Evolutionary conservation across 2,329 filamentous ascomycete species (phyloP).

Genomic region (Fusarium sp.): DNA sequence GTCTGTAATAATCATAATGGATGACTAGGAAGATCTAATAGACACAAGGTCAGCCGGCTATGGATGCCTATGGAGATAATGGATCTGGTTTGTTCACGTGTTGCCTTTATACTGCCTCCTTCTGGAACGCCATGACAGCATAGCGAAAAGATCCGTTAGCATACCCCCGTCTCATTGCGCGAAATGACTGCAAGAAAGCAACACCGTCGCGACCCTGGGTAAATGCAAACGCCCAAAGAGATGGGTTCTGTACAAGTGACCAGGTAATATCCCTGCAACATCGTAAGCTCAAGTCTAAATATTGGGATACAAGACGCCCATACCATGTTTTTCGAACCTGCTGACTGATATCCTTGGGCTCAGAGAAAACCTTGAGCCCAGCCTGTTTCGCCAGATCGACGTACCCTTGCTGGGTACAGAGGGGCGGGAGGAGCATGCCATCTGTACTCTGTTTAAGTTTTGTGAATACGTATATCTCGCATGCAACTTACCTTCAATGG

Average conservation of each 20-base stretch:
- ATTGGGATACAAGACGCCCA: constrained; percentile 36
- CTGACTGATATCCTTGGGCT: constrained; percentile 68
- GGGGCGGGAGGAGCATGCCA: constrained; percentile 70
- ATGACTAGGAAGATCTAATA: too few species aligned
- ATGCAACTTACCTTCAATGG: constrained; percentile 64
- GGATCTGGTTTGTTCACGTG: too few species aligned
- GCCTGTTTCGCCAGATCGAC: constrained; percentile 63
- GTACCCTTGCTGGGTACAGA: constrained; percentile 68
- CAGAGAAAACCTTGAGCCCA: constrained; percentile 60
- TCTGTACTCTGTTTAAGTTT: constrained; percentile 53
- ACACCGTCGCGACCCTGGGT: constrained; percentile 71
- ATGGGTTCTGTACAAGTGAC: constrained; percentile 70
- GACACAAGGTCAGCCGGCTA: too few species aligned
- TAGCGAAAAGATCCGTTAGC: constrained; percentile 70
- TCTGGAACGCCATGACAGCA: constrained; percentile 69
- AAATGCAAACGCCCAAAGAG: constrained; percentile 72
- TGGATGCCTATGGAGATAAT: too few species aligned
- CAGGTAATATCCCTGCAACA: constrained; percentile 70
- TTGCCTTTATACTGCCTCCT: constrained; percentile 44
- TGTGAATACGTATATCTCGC: background rate
- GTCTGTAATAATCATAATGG: too few species aligned
- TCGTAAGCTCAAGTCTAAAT: background rate
- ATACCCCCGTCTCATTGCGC: constrained; percentile 71
- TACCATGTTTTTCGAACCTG: constrained; percentile 72
- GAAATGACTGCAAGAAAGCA: constrained; percentile 71